Percentiles rank a stretch among this genome's conserved stretches.
Conservation (phyloP, 2,329 filamentous ascomycete genomes). For the Colletotrichum siamense region DNA sequence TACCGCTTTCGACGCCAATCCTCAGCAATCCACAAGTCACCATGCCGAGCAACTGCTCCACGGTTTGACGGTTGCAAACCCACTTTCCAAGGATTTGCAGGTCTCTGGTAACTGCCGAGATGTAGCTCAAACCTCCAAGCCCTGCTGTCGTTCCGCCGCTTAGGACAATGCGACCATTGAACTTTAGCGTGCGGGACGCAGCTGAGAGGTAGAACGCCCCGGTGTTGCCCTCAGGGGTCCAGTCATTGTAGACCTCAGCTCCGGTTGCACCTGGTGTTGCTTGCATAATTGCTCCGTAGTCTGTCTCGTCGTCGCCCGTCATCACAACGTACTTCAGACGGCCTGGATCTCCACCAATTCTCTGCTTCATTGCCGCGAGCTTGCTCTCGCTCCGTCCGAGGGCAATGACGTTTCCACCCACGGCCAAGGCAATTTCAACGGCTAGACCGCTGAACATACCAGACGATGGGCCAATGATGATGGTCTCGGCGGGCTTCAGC, state of each 20-base stretch:
- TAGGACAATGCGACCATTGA: not conserved
- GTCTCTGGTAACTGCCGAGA: not conserved
- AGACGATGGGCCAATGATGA: constrained; percentile 55
- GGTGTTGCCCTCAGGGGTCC: not conserved
- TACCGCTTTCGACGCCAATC: not conserved
- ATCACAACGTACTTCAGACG: not conserved
- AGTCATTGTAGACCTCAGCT: not conserved
- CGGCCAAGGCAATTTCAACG: constrained; percentile 51
- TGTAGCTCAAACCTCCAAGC: not conserved
- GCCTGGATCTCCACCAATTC: not conserved
- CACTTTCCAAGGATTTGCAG: not conserved
- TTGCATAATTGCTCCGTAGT: not conserved
- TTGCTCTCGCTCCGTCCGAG: constrained; percentile 45
- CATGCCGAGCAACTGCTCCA: not conserved
- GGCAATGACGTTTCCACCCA: constrained; percentile 59
- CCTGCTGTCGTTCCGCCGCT: not conserved
- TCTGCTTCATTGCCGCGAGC: not conserved
- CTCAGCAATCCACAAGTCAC: not conserved
- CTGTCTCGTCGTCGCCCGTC: not conserved
- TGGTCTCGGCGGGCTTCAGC: constrained; percentile 50
- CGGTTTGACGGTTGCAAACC: not conserved
- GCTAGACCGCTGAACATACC: constrained; percentile 53
- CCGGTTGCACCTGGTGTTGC: not conserved
- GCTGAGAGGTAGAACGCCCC: not conserved
- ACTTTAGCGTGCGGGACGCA: not conserved